Percentiles rank a stretch among this genome's conserved stretches.
These are phyloP conservation scores for Fistulinella prunicolor DNA, from an alignment of 768 basidiomycete genomes.

Conservation along the genomic window DNA sequence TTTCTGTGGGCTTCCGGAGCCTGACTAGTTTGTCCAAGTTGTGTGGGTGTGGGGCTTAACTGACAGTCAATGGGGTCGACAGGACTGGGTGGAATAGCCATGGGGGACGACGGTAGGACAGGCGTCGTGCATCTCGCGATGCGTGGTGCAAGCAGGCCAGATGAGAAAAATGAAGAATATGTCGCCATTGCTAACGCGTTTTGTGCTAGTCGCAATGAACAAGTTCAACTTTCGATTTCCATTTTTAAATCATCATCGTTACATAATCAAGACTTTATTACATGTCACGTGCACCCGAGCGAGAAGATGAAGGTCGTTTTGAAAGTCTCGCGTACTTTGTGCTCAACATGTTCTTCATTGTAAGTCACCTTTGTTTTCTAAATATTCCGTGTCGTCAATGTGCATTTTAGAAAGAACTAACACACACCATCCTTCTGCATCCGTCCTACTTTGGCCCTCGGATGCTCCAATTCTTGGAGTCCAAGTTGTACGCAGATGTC, in stretches of 20 bases:
- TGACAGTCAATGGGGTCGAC: slow-evolving; percentile 37
- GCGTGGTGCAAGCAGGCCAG: slow-evolving; percentile 60
- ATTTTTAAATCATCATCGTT: slow-evolving; percentile 10
- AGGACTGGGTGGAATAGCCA: slow-evolving; percentile 15
- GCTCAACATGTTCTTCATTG: slow-evolving; percentile 66
- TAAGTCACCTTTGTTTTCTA: slow-evolving; percentile 34
- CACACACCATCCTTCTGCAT: slow-evolving; percentile 96
- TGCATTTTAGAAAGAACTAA: slow-evolving; percentile 78
- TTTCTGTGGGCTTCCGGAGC: slow-evolving; percentile 16
- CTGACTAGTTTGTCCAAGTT: slow-evolving; percentile 22
- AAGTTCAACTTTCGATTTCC: slow-evolving; percentile 21
- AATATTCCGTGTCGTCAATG: slow-evolving; percentile 3
- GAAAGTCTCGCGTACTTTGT: too few species aligned
- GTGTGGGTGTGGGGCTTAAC: slow-evolving; percentile 38
- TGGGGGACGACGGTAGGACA: slow-evolving; percentile 24
- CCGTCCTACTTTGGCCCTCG: slow-evolving; percentile 98
- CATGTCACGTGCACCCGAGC: slow-evolving; percentile 20
- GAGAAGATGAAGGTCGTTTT: too few species aligned
- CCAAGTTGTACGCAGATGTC: slow-evolving; percentile 92
- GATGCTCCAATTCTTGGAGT: slow-evolving; percentile 90
- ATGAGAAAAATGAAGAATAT: slow-evolving; percentile 70
- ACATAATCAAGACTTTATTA: slow-evolving; percentile 15
- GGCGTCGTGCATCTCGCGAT: slow-evolving; percentile 25
- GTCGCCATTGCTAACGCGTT: slow-evolving; percentile 34
- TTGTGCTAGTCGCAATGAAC: too few species aligned